A percentile compares a stretch with the other conserved stretches of the same genome.
phyloP scores from a whole-genome alignment of 1,139 yeast species.

The Trichomonascaceae sp. region DNA sequence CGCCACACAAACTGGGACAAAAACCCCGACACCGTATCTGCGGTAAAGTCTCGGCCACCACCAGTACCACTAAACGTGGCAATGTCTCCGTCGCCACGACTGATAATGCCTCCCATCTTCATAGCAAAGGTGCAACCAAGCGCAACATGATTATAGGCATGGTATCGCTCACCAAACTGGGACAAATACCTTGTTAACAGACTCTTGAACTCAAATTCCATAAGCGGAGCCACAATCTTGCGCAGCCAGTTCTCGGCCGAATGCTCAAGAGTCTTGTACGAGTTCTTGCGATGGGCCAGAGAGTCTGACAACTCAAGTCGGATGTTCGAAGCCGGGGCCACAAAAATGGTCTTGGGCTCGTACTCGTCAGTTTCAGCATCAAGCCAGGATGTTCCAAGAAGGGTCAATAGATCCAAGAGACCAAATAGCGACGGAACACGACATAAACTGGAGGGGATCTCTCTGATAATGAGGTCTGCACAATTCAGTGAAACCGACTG shows the following conservation, averaged over 20 bases:
- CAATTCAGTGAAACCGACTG: slow-evolving; percentile 76
- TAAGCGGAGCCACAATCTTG: slow-evolving; percentile 35
- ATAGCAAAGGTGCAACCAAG: slow-evolving; percentile 83
- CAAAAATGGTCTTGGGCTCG: slow-evolving; percentile 63
- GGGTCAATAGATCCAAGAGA: slow-evolving; percentile 62
- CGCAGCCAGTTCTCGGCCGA: slow-evolving; percentile 56
- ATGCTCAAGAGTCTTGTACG: slow-evolving; percentile 46
- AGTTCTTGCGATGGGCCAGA: slow-evolving; percentile 57
- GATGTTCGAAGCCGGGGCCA: slow-evolving; percentile 42
- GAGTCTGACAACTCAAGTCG: slow-evolving; percentile 64
- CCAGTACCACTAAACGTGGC: slow-evolving; percentile 14
- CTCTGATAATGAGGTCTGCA: slow-evolving; percentile 53
- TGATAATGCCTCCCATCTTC: slow-evolving; percentile 68
- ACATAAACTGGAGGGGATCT: slow-evolving; percentile 73
- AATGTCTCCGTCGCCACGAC: slow-evolving; percentile 39
- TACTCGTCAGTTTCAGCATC: slow-evolving; percentile 85
- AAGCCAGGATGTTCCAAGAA: slow-evolving; percentile 64
- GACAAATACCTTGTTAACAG: slow-evolving; percentile 67
- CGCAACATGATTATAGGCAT: slow-evolving; percentile 33
- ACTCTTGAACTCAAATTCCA: slow-evolving; percentile 65
- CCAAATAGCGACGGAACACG: slow-evolving; percentile 62
- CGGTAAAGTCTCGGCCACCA: slow-evolving; percentile 16
- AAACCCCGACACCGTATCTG: slow-evolving; percentile 58
- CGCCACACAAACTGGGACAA: slow-evolving; percentile 73
- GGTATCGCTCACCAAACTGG: slow-evolving; percentile 21